Base-by-base conservation (phyloP, 352 stramenopile genomes). In the Globisporangium spinosum region DNA sequence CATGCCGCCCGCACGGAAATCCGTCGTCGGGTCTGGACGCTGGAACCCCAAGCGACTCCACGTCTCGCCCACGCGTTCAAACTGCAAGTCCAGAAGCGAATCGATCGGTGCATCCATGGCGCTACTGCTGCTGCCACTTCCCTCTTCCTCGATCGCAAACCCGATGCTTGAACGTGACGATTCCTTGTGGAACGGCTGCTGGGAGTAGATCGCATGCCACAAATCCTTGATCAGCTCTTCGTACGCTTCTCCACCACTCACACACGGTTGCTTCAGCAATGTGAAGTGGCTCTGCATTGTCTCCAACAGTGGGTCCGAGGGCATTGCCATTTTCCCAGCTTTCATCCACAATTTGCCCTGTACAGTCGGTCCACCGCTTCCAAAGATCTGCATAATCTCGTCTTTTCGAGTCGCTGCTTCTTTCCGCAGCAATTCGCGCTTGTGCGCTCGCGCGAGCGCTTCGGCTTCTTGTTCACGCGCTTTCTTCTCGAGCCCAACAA, bases 11-110 rank as follows among this genome's bases (percentile, higher is more conserved):
- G 87, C 85, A 63, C 87, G 85, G 60, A 95, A 95, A 66, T 95
- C 87, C 2, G 87, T 95, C 8, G 87, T 95, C 38, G 87, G 87
- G 68, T 95, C 87, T 6, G 87, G 85, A 32, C 87, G 83, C 59
- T 95, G 87, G 61, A 95, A 95, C 6, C 87, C 87, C 55, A 95
- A 71, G 23, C 83, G 84, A 59, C 85, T 94, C 87, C 87, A 95
- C 0, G 84, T 80, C 59, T 91, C 79, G 32, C 87, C 87, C 35
- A 88, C 75, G 0, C 82, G 80, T 62, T 95, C 87, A 69, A 90
- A 95, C 58, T 79, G 68, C 40, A 78, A 53, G 3, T 74, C 73
- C 15, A 66, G 32, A 8, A 64, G 43, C 23, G 51, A 10, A 20
- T 51, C 60, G 35, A 60, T 29, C 47, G 53, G 29, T 7, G 56